Evolutionary conservation across 352 stramenopile species (phyloP), one percentile per base, ranked within the genome.

Genomic region (Globisporangium acanthophoron): DNA sequence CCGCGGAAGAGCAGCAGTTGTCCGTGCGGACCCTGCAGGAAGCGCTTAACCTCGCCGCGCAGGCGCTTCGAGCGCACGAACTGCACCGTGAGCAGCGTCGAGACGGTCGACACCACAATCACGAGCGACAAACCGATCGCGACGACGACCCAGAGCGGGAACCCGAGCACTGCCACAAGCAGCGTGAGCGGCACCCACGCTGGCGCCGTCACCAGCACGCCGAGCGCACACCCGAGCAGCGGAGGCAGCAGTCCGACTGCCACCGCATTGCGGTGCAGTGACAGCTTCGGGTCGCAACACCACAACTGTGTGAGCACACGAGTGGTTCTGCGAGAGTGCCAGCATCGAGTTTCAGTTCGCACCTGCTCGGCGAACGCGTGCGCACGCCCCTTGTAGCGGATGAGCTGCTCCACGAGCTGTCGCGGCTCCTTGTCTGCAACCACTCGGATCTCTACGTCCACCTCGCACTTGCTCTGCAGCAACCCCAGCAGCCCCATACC

Each of bases 1-100:
- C 73, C 76, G 52, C 79, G 52, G 20, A 90, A 88, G 29, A 92
- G 65, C 52, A 88, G 52, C 48, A 87, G 65, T 48, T 90, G 78
- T 12, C 78, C 82, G 52, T 83, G 68, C 1, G 76, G 75, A 11
- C 73, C 84, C 16, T 73, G 71, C 13, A 78, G 43, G 15, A 89
- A 76, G 24, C 78, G 64, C 11, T 76, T 55, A 11, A 78, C 61
- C 2, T 79, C 62, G 20, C 21, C 56, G 43, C 83, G 79, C 20
- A 90, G 29, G 0, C 73, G 68, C 43, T 85, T 57, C 9, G 76
- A 88, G 9, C 65, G 72, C n/a, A 62, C 69, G 39, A 86, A 31
- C n/a, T 77, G 71, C 21, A 88, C 59, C 0, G 71, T 62, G 49
- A 87, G 57, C 15, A 85, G 54, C 21, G 76, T 72, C 40, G 77